Base-by-base conservation (phyloP, 805 yeast genomes). In the Saturnispora saitoi region DNA sequence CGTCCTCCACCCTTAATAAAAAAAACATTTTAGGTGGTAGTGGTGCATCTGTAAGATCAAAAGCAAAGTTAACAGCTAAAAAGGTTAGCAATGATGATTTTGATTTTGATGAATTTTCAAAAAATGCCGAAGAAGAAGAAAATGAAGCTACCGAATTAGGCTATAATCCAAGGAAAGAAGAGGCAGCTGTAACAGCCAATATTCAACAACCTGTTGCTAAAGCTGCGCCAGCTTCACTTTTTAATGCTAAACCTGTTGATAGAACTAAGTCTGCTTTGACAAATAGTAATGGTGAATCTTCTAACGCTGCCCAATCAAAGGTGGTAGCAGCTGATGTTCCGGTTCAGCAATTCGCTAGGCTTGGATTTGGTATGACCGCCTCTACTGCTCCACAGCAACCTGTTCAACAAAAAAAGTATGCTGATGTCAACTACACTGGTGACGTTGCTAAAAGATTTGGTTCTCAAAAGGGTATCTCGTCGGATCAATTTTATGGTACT, bases 401-500 rank as follows among this genome's bases (percentile, higher is more conserved):
- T 14, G 32, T 30, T 19, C 37, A 56, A 4, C 58, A 52, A 31
- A 62, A 59, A 49, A 61, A 56, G 47, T 54, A 59, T 30, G 65
- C 71, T 36, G 64, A 60, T 47, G 57, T 64, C 48, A 73, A 74
- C 56, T 84, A 84, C 63, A 80, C 88, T 1, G 93, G 93, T 32
- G 82, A 81, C 55, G 85, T 85, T 29, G 80, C 78, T 34, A 73
- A 71, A 59, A 86, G 88, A 69, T 93, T 77, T 63, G 97, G 97
- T 49, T 71, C 70, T 37, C 96, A 90, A 64, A 91, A 87, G 75
- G 96, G 90, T 43, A 93, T 93, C 54, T 93, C 98, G 0, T 90
- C 97, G 2, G 98, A 93, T 67, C 95, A 90, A 69, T 80, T 78
- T 60, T 93, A 93, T 66, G 96, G 96, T 17, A 81, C 95, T 60